These are phyloP conservation scores for Sungouiozyma ichnusensis DNA, from an alignment of 805 yeast species.

Conservation along the genomic window DNA sequence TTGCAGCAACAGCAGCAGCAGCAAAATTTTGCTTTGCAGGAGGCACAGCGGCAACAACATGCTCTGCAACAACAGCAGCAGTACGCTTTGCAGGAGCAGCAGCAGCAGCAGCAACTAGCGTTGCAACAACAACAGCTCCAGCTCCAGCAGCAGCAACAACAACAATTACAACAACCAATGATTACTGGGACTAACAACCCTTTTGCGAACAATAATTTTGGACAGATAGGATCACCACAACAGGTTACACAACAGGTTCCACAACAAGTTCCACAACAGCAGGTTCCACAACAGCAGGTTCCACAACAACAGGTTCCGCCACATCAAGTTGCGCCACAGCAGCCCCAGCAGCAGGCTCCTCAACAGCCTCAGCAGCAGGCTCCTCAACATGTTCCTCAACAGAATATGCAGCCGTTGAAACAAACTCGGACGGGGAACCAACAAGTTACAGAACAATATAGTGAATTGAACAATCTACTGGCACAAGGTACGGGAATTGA, in stretches of 20 bases:
- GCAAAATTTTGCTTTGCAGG: no score
- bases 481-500: constrained; percentile 88
- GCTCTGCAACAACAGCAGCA: constrained; percentile 1
- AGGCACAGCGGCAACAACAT: constrained; percentile 2
- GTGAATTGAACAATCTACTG: constrained; percentile 67
- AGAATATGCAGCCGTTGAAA: constrained; percentile 31
- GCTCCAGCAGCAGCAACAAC: constrained; percentile 24
- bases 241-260: neutral
- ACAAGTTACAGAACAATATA: constrained; percentile 44
- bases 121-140: constrained; percentile 8
- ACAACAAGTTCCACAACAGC: constrained; percentile 1
- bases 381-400: no score
- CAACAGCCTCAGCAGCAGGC: constrained; percentile 12
- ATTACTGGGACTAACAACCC: constrained; percentile 73
- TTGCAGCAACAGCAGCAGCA: constrained; percentile 6
- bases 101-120: constrained; percentile 1
- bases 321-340: constrained; percentile 1
- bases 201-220: constrained; percentile 39
- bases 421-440: constrained; percentile 45
- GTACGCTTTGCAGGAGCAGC: constrained; percentile 1
- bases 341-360: neutral
- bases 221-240: neutral
- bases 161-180: constrained; percentile 35
- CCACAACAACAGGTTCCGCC: constrained; percentile 4
- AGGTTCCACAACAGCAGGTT: constrained; percentile 4